phyloP scores from a whole-genome alignment of 768 basidiomycete species.

The Macrolepiota fuliginosa region DNA sequence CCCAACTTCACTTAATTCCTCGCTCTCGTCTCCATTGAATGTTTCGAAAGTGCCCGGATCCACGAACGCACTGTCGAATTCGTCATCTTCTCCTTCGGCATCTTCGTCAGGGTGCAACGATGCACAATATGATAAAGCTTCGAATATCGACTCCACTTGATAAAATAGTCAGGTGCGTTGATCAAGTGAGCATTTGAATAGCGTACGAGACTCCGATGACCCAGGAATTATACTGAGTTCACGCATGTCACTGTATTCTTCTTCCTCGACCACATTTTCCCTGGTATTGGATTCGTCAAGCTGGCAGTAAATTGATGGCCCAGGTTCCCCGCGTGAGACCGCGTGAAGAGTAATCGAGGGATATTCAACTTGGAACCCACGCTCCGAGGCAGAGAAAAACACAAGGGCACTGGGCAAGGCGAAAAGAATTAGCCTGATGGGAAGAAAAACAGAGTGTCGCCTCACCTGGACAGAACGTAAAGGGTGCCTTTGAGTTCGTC shows the following conservation, averaged over 20 bases:
- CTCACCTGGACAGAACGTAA: slow-evolving; percentile 84
- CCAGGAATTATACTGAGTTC: slow-evolving; percentile 79
- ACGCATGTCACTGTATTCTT: slow-evolving; percentile 54
- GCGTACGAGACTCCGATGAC: slow-evolving; percentile 58
- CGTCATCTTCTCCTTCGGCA: slow-evolving; percentile 48
- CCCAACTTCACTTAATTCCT: slow-evolving; percentile 85
- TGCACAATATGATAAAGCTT: slow-evolving; percentile 82
- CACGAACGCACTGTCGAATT: slow-evolving; percentile 56
- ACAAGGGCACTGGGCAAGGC: slow-evolving; percentile 51
- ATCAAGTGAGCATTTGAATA: background rate
- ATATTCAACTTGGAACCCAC: slow-evolving; percentile 84
- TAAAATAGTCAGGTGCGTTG: background rate
- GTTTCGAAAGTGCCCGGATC: slow-evolving; percentile 51
- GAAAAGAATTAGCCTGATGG: slow-evolving; percentile 7
- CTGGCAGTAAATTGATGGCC: slow-evolving; percentile 88
- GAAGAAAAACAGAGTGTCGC: background rate
- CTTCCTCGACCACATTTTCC: slow-evolving; percentile 32
- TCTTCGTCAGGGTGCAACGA: slow-evolving; percentile 75
- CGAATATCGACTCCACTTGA: slow-evolving; percentile 82
- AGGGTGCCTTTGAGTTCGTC: slow-evolving; percentile 63
- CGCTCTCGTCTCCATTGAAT: slow-evolving; percentile 53
- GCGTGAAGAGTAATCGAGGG: slow-evolving; percentile 93
- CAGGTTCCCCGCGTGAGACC: slow-evolving; percentile 66
- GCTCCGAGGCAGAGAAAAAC: slow-evolving; percentile 68
- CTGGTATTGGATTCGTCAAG: slow-evolving; percentile 64